Evolutionary conservation across 2,329 filamentous ascomycete species (phyloP), one percentile per base, ranked within the genome.

Genomic region (Colletotrichum karsti): DNA sequence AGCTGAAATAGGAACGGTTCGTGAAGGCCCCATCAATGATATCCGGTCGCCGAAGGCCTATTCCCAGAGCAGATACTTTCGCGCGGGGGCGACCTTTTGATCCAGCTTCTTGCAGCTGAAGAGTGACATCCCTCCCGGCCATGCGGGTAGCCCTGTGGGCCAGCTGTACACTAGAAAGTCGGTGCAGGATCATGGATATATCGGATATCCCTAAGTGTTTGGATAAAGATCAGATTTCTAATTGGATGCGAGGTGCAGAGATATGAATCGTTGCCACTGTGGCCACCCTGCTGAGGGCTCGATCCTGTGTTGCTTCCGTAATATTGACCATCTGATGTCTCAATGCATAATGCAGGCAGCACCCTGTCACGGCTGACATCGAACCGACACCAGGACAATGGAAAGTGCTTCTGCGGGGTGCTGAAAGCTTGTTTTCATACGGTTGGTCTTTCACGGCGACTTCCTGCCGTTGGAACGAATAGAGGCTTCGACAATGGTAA

Each of bases 71-170:
- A 5, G 26, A 50, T 50, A 24, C 26, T 22, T n/a, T 41, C 24
- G n/a, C 10, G 18, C 26, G 30, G 22, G 10, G 30, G 30, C 30
- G 50, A 28, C 30, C 39, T 8, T 37, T 12, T 4, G 51, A 44
- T 57, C 51, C 59, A 56, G 28, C 42, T 33, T 26, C 33, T 12
- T 37, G 59, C 35, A 28, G 50, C 30, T 30, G 7, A 12, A 51
- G 51, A 63, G 63, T 53, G 59, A 54, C 59, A 54, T 64, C 30
- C 60, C 28, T 30, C 6, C 24, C 18, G 48, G n/a, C 22, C 20
- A 39, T 57, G 28, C 53, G 64, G 64, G 22, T 67, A 67, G 64
- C 64, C 64, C 33, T 58, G 46, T 46, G 64, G 64, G 37, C 39
- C 60, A 5, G 3, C 30, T 57, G 59, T 42, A 41, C 13, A 35